Base-by-base conservation (phyloP, 192 early-diverging fungal genomes). In the Mortierella antarctica region DNA sequence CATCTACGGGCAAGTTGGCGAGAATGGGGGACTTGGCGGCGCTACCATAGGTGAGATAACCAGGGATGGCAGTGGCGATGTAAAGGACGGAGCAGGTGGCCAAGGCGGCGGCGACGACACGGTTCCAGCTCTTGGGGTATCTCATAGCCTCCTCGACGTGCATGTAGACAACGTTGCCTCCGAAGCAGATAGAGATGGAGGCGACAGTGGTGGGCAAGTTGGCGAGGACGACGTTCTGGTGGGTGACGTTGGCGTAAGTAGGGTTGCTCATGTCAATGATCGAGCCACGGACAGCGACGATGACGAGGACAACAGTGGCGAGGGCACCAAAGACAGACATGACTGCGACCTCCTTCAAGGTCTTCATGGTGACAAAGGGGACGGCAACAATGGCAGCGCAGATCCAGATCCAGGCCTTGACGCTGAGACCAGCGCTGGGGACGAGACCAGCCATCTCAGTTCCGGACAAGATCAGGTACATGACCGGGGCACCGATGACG, bases 81-180 rank as follows among this genome's bases (percentile, higher is more conserved):
- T 95, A 95, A 56, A 94, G 82, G 49, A 81, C 61, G 12, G 89
- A 88, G 59, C 94, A 93, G 9, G 92, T 88, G 7, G 76, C 57
- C 70, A 94, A 83, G 57, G 88, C 82, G 12, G 86, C 82, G 40
- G 84, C 82, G 39, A 93, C 76, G 20, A 94, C 92, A 67, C 84
- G 87, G 53, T 86, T 86, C 83, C 93, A 96, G 59, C 89, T 65
- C 17, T 81, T 45, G 5, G 92, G 92, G 31, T 89, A 85, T 40
- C 82, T 80, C 95, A 96, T 93, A 47, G 90, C 88, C n/a, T 85
- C 86, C 77, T 96, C 93, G 42, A 96, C 90, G 60, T 95, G 90
- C 21, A 93, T 91, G 73, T 94, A 95, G 11, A 93, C 89, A 9
- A 88, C 92, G 53, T 93, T 93, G 48, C 93, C 94, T 21, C 91